Evolutionary conservation across 106 monocot species (phyloP).

Genomic region (Dioscorea zingiberensis): DNA sequence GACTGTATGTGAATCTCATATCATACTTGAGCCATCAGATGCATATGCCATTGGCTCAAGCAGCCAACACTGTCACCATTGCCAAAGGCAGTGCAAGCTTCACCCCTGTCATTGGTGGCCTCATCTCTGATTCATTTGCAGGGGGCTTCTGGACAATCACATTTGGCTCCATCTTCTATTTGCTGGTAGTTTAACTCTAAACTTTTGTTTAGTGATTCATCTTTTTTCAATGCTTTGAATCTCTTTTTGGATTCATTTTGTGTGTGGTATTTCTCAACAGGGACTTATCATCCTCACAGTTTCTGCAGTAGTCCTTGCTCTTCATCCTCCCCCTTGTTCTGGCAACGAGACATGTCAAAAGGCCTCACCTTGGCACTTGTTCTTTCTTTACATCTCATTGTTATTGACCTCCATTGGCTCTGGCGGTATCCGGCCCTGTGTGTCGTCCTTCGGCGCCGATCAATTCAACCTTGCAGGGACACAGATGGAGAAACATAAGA

Average conservation of each 20-base stretch:
- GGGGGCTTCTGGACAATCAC: constrained; percentile 76
- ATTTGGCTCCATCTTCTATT: constrained; percentile 47
- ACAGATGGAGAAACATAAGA: not conserved
- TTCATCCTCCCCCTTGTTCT: constrained; percentile 39
- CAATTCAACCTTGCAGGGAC: constrained; percentile 35
- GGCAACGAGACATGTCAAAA: constrained; percentile 12
- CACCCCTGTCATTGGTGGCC: constrained; percentile 50
- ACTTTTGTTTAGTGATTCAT: too few species aligned
- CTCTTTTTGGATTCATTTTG: too few species aligned
- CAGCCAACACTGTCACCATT: constrained; percentile 64
- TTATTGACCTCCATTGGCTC: constrained; percentile 54
- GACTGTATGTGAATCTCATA: constrained; percentile 64
- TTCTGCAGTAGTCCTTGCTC: constrained; percentile 36
- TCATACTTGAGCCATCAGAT: constrained; percentile 57
- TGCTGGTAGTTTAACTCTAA: constrained; percentile 17
- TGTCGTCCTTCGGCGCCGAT: constrained; percentile 79
- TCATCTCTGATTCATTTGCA: constrained; percentile 66
- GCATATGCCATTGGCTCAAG: constrained; percentile 65
- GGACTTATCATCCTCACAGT: constrained; percentile 60
- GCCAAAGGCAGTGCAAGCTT: constrained; percentile 47
- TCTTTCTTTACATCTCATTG: constrained; percentile 58
- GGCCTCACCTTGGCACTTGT: constrained; percentile 31
- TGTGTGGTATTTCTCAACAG: not conserved
- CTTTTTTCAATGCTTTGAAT: too few species aligned
- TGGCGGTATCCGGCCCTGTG: constrained; percentile 78